Base-by-base conservation (phyloP, 805 yeast species). In the Candida vartiovaarae region DNA sequence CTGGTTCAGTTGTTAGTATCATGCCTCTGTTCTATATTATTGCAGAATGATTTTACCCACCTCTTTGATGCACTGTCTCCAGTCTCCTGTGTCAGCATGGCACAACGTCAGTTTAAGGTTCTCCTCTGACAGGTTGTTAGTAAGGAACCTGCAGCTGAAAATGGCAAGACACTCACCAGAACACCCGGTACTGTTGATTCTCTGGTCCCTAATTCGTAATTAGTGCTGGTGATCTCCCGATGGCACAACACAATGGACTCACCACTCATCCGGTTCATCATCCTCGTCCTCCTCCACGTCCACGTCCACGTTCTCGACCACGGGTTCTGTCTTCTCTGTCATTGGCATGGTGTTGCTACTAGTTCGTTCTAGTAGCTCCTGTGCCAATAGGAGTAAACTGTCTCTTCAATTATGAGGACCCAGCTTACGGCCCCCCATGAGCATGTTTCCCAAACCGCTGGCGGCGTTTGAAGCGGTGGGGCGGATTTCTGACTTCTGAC, bases 71-170 rank as follows among this genome's bases (percentile, higher is more conserved):
- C 95, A 84, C 54, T 78, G 64, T 42, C 95, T 65, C 95, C 95
- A 86, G 57, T 86, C 95, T 28, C 78, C 78, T 1, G 81, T 82
- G 46, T 84, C 95, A 4, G 88, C 89, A 57, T 83, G 89, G 52
- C 95, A 86, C 31, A 85, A 62, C 41, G 82, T 86, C 30, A 86
- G 64, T 11, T 76, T 76, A 56, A 80, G 62, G 54, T 86, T 86
- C 56, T 86, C 90, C 29, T 74, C 83, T 66, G 53, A 8, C 20
- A 29, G 8, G 36, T 20, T 27, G 41, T 39, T 29, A 42, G 48
- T 28, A 56, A 43, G 9, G 20, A 15, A 2, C 20, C 20, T 15
- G 20, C 20, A 15, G 20, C 20, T 15, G 6, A 20, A 9, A 32
- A 5, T 11, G 6, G 20, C 15, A 32, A 10, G 9, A 10, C 31